Percentiles rank a stretch among this genome's conserved stretches.
Evolutionary conservation across 495 filamentous ascomycete species (phyloP).

Genomic region (Xanthoparmelia taractica): DNA sequence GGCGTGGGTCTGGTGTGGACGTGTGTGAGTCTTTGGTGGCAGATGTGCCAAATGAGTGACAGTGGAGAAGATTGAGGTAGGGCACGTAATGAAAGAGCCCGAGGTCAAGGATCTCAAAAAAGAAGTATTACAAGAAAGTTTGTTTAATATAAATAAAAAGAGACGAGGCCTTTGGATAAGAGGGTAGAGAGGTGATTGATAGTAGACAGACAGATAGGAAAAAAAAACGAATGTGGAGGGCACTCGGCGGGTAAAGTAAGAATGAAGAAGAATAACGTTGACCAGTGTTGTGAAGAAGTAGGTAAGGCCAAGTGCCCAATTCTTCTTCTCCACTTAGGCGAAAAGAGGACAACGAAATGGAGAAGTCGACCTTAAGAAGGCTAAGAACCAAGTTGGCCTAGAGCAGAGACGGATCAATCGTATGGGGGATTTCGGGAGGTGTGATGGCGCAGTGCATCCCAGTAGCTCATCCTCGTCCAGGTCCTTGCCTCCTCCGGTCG

Average conservation of each 20-base stretch:
- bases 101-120: conserved; percentile 25
- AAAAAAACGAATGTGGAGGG: conserved; percentile 31
- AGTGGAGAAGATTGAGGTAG: conserved; percentile 15
- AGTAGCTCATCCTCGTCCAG: conserved; percentile 8
- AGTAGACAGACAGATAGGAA: conserved; percentile 25
- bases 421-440: conserved; percentile 24
- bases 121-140: conserved; percentile 29
- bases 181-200: conserved; percentile 19
- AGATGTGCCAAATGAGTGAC: conserved; percentile 25
- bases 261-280: conserved; percentile 18
- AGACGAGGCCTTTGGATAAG: conserved; percentile 16
- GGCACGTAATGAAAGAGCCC: conserved; percentile 25
- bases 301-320: conserved; percentile 1
- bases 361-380: conserved; percentile 16
- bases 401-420: conserved; percentile 21
- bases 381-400: conserved; percentile 16
- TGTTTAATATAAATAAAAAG: conserved; percentile 28
- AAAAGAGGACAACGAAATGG: conserved; percentile 22
- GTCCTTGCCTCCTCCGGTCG: conserved; percentile 23
- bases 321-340: conserved; percentile 20
- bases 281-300: not conserved
- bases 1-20: not conserved
- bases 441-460: conserved; percentile 28
- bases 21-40: conserved; percentile 9
- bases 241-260: conserved; percentile 26